Evolutionary conservation across 1,139 yeast genomes (phyloP).

Genomic region (Saccharomycopsis hybrid): DNA sequence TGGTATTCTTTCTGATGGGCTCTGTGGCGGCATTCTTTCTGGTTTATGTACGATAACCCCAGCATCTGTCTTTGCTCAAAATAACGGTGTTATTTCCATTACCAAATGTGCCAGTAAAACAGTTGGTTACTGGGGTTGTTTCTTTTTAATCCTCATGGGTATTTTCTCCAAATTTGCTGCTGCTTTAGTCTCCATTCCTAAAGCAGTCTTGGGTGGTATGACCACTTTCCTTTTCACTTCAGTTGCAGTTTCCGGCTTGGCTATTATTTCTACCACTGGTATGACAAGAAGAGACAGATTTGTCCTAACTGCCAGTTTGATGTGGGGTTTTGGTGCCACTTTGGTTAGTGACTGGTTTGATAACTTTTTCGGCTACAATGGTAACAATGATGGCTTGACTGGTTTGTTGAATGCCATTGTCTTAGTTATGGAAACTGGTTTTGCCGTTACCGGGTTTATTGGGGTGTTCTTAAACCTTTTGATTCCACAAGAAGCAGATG

Average conservation of each 20-base stretch:
- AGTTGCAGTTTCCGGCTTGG: constrained; percentile 84
- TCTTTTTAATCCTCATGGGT: constrained; percentile 79
- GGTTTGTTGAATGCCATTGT: constrained; percentile 79
- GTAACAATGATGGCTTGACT: constrained; percentile 51
- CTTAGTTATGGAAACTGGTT: constrained; percentile 82
- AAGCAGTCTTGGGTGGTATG: constrained; percentile 86
- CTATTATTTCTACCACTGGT: constrained; percentile 66
- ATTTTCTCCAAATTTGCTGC: constrained; percentile 85
- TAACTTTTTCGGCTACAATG: constrained; percentile 67
- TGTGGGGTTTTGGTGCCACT: constrained; percentile 76
- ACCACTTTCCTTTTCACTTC: constrained; percentile 82
- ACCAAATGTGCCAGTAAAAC: constrained; percentile 84
- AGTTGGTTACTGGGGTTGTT: constrained; percentile 88
- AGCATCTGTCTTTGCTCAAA: constrained; percentile 85
- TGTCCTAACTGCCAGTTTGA: constrained; percentile 65
- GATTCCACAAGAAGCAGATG: constrained; percentile 67
- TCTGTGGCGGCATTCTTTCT: constrained; percentile 65
- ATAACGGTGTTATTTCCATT: constrained; percentile 86
- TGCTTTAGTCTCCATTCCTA: constrained; percentile 78
- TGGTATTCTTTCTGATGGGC: constrained; percentile 76
- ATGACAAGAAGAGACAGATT: constrained; percentile 87
- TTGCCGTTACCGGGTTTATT: constrained; percentile 73
- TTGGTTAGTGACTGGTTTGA: constrained; percentile 74
- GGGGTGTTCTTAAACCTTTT: constrained; percentile 67
- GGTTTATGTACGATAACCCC: constrained; percentile 73